These are phyloP conservation scores for Fulvia fulva DNA, from an alignment of 2,329 filamentous ascomycete genomes.

Conservation along the genomic window DNA sequence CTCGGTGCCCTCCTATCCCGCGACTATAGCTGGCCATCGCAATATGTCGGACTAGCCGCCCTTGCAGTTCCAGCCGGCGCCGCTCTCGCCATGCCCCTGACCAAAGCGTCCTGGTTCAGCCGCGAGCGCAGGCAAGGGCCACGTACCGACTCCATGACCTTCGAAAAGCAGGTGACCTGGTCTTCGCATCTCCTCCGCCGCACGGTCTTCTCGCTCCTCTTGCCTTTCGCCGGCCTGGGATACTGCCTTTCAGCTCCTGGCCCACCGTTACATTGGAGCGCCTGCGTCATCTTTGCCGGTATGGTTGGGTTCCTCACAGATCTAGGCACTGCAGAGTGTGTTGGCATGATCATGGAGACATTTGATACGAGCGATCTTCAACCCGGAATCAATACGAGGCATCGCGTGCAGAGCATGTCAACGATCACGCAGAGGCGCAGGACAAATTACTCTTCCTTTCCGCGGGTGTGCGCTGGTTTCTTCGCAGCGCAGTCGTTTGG, in stretches of 20 bases:
- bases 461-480: slow-evolving; percentile 67
- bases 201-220: slow-evolving; percentile 60
- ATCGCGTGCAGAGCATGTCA: slow-evolving; percentile 45
- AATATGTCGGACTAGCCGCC: slow-evolving; percentile 64
- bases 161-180: slow-evolving; percentile 63
- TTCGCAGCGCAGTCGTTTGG: slow-evolving; percentile 66
- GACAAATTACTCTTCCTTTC: slow-evolving; percentile 73
- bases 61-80: slow-evolving; percentile 65
- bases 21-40: slow-evolving; percentile 61
- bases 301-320: slow-evolving; percentile 67
- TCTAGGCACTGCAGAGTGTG: slow-evolving; percentile 71
- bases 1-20: slow-evolving; percentile 68
- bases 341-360: slow-evolving; percentile 73
- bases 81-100: slow-evolving; percentile 66
- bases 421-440: slow-evolving; percentile 44
- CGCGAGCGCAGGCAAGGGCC: slow-evolving; percentile 57
- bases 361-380: slow-evolving; percentile 78
- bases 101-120: slow-evolving; percentile 67
- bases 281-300: slow-evolving; percentile 63
- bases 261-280: slow-evolving; percentile 55
- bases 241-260: slow-evolving; percentile 67
- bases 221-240: slow-evolving; percentile 63
- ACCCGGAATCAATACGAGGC: slow-evolving; percentile 59
- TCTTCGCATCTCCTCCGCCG: slow-evolving; percentile 69
- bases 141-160: slow-evolving; percentile 63